Evolutionary conservation across 805 yeast species (phyloP).

Genomic region (Dipodascopsis uninucleata): DNA sequence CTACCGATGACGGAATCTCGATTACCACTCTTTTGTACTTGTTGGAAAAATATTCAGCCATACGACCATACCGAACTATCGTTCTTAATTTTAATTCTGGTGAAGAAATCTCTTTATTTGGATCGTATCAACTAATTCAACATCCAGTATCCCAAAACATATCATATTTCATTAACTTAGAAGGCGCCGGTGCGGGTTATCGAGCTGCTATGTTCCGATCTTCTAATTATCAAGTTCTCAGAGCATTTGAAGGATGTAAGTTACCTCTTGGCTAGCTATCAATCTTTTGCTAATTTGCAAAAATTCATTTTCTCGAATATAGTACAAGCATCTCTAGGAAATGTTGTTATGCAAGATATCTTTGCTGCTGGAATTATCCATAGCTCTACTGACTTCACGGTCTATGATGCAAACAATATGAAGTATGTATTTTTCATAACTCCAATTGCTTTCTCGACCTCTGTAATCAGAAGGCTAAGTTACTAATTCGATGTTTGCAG

Average conservation of each 20-base stretch:
- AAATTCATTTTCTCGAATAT: not conserved
- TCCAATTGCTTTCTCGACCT: not conserved
- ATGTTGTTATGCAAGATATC: slow-evolving; percentile 48
- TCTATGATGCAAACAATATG: slow-evolving; percentile 60
- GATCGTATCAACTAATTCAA: slow-evolving; percentile 67
- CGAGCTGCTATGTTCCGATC: slow-evolving; percentile 77
- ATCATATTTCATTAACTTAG: slow-evolving; percentile 67
- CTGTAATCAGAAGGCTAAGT: not conserved
- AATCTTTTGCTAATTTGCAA: not conserved
- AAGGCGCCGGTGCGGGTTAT: slow-evolving; percentile 92
- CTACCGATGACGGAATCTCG: slow-evolving; percentile 65
- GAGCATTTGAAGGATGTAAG: slow-evolving; percentile 17
- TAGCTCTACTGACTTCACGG: slow-evolving; percentile 80
- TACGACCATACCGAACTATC: slow-evolving; percentile 60
- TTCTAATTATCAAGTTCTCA: slow-evolving; percentile 25
- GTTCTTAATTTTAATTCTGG: slow-evolving; percentile 83
- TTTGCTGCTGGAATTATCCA: slow-evolving; percentile 64
- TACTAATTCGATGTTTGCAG: no score
- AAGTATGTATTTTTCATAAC: slow-evolving; percentile 19
- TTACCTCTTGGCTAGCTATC: not conserved
- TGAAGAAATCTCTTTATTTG: slow-evolving; percentile 83
- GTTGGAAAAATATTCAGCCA: slow-evolving; percentile 11
- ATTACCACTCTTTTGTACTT: slow-evolving; percentile 24
- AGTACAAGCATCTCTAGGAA: slow-evolving; percentile 8
- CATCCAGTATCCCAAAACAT: slow-evolving; percentile 70